Conservation (phyloP, 2,329 filamentous ascomycete species). For the Penicillium palitans region DNA sequence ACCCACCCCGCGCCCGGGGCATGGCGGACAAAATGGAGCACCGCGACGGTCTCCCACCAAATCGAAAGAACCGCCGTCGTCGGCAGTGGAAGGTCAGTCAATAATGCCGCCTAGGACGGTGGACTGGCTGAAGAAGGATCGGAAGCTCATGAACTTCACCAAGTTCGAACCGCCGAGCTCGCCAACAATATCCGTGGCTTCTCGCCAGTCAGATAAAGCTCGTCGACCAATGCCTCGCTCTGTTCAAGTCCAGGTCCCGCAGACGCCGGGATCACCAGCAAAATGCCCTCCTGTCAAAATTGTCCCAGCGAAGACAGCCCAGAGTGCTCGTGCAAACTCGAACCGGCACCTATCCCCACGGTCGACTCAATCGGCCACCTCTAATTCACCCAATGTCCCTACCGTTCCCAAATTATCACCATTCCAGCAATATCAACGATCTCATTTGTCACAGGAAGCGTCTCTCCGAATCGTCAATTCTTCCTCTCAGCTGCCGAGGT, state of each 20-base stretch:
- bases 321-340: not conserved
- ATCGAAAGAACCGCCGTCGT: not conserved
- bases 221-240: conserved; percentile 4
- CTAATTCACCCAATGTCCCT: not conserved
- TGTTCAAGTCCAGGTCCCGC: conserved; percentile 6
- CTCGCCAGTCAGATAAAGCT: conserved; percentile 22
- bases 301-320: not conserved
- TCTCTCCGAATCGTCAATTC: conserved; percentile 37
- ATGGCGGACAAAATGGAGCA: not conserved
- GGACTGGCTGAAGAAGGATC: conserved; percentile 35
- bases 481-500: conserved; percentile 41
- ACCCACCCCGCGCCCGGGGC: not conserved
- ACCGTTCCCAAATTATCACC: not conserved
- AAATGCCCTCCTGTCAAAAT: not conserved
- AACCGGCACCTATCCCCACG: not conserved
- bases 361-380: not conserved
- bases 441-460: conserved; percentile 7
- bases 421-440: not conserved
- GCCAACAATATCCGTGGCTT: conserved; percentile 30
- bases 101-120: conserved; percentile 1
- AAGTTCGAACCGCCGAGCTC: conserved; percentile 40
- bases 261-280: conserved; percentile 2
- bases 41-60: conserved; percentile 5
- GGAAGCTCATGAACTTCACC: conserved; percentile 29
- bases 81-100: not conserved